A percentile compares a stretch with the other conserved stretches of the same genome.
phyloP scores from a whole-genome alignment of 2,329 filamentous ascomycete genomes.

The Ophiostoma sp. region DNA sequence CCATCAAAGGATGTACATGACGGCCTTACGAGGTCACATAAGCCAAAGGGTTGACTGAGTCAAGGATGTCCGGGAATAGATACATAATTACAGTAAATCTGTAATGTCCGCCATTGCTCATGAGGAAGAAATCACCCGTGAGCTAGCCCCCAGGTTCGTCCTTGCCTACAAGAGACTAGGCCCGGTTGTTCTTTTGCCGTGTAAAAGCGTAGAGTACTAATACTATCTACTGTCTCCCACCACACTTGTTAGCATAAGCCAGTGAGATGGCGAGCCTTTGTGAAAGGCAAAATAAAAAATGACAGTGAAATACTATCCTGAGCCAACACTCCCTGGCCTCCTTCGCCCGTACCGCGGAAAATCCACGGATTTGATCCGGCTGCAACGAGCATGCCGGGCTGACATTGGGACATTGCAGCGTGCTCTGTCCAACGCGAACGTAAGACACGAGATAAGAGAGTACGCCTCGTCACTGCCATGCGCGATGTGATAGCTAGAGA shows the following conservation, averaged over 20 bases:
- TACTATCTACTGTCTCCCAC: too few species aligned
- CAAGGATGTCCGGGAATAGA: too few species aligned
- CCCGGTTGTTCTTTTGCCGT: conserved; percentile 6
- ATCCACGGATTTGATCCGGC: neutral
- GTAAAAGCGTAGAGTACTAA: neutral
- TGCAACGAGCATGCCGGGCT: neutral
- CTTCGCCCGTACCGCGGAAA: neutral
- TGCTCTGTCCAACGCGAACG: neutral
- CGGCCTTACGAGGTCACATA: too few species aligned
- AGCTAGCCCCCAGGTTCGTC: neutral
- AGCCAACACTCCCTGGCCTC: neutral
- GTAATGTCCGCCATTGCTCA: neutral
- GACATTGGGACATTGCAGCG: neutral
- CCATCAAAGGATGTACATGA: too few species aligned
- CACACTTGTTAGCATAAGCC: neutral
- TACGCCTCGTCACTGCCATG: neutral
- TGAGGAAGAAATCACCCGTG: neutral
- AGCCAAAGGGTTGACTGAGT: too few species aligned
- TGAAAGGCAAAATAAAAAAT: neutral
- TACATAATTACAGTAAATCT: neutral
- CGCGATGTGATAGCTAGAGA: neutral
- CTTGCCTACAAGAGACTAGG: neutral
- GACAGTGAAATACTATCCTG: neutral
- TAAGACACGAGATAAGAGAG: neutral
- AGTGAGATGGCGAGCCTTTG: neutral